A percentile compares a stretch with the other conserved stretches of the same genome.
Evolutionary conservation across 2,329 filamentous ascomycete genomes (phyloP).

Genomic region (Orbilia javanica): DNA sequence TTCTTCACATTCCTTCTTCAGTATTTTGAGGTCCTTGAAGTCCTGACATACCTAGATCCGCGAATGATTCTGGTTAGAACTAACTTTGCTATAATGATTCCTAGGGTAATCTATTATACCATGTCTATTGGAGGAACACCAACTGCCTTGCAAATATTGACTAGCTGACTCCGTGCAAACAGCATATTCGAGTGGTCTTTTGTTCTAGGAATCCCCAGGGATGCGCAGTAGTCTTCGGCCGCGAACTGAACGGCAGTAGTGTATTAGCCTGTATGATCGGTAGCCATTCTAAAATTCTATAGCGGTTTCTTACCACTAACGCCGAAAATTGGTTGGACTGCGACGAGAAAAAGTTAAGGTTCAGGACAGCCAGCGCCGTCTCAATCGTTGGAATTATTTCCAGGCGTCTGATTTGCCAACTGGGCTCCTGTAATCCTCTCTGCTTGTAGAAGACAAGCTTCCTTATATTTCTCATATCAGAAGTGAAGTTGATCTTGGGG

Average conservation of each 20-base stretch:
- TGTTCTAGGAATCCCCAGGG: constrained; percentile 32
- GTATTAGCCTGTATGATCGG: neutral
- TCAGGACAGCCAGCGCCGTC: constrained; percentile 16
- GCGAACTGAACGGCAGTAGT: constrained; percentile 26
- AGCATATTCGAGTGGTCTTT: constrained; percentile 37
- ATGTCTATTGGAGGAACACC: constrained; percentile 44
- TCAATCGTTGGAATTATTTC: constrained; percentile 41
- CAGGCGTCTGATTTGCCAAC: neutral
- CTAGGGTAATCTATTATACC: constrained; percentile 7
- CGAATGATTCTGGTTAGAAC: neutral
- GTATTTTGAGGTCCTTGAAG: constrained; percentile 10
- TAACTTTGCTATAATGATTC: neutral
- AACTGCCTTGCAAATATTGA: constrained; percentile 25
- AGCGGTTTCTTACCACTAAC: constrained; percentile 34
- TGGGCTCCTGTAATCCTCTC: neutral
- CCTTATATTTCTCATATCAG: constrained; percentile 1
- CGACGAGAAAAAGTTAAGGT: neutral
- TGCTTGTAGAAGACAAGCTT: constrained; percentile 1
- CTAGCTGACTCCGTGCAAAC: constrained; percentile 32
- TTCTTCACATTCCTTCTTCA: constrained; percentile 34
- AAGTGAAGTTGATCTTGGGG: constrained; percentile 23
- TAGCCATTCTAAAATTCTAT: neutral
- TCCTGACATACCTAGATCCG: constrained; percentile 43
- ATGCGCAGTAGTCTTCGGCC: constrained; percentile 49
- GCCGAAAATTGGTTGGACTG: constrained; percentile 2